phyloP scores from a whole-genome alignment of 208 protist genomes.

The Trypanosoma cruzi region DNA sequence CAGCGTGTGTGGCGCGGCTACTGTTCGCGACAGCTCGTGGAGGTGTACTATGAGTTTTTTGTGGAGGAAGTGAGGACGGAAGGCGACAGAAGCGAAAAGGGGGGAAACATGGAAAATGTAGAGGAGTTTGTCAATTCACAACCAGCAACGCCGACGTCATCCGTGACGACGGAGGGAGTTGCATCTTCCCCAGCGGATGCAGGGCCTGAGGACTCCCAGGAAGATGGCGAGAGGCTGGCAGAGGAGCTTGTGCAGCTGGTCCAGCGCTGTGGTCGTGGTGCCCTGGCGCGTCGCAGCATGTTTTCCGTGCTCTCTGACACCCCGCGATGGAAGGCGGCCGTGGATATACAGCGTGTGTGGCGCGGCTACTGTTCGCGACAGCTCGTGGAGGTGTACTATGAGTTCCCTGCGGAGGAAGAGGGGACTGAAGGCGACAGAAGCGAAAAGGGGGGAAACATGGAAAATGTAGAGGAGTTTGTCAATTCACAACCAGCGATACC shows the following conservation, averaged over 20 bases:
- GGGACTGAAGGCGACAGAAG: conserved; percentile 1
- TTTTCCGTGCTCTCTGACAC: background rate
- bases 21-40: conserved; percentile 35
- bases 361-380: conserved; percentile 49
- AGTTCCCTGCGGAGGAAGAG: conserved; percentile 45
- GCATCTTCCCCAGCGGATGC: background rate
- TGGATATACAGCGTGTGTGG: conserved; percentile 52
- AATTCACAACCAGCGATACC: background rate
- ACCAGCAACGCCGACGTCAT: background rate
- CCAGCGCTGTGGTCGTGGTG: conserved; percentile 21
- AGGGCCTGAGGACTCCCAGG: background rate
- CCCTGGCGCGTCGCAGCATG: background rate
- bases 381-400: conserved; percentile 57
- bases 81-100: background rate
- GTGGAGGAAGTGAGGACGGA: conserved; percentile 29
- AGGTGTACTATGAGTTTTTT: conserved; percentile 71
- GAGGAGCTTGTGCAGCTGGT: conserved; percentile 6
- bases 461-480: background rate
- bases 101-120: too few species aligned
- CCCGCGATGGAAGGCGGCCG: conserved; percentile 33
- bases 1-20: conserved; percentile 67
- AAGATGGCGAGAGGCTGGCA: background rate
- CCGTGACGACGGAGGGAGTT: background rate
- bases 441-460: background rate
- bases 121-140: background rate